These are phyloP conservation scores for Boletus insuetus DNA, from an alignment of 768 basidiomycete species.

Conservation along the genomic window DNA sequence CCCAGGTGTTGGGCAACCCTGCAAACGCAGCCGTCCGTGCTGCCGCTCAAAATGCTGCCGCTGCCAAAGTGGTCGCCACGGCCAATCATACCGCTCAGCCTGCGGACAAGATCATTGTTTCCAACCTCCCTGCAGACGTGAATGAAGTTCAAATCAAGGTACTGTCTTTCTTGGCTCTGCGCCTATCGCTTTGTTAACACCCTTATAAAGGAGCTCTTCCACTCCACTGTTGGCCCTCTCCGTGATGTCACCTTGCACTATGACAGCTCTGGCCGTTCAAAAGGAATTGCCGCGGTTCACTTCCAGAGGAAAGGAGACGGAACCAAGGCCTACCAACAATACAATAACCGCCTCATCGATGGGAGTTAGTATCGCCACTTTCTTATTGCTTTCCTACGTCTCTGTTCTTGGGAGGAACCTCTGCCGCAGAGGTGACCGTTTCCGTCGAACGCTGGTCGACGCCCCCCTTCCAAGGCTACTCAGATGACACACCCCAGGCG, in stretches of 20 bases:
- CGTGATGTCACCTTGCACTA: slow-evolving; percentile 83
- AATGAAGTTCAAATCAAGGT: slow-evolving; percentile 94
- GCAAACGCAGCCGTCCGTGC: slow-evolving; percentile 51
- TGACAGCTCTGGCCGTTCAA: slow-evolving; percentile 81
- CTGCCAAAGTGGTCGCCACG: slow-evolving; percentile 40
- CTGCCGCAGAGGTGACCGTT: slow-evolving; percentile 18
- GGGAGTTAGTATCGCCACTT: slow-evolving; percentile 93
- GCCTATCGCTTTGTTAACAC: slow-evolving; percentile 1
- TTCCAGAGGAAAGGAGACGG: slow-evolving; percentile 89
- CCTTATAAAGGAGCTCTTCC: slow-evolving; percentile 82
- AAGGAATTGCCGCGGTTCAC: slow-evolving; percentile 84
- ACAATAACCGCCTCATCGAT: slow-evolving; percentile 99
- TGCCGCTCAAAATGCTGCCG: slow-evolving; percentile 44
- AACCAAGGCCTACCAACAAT: slow-evolving; percentile 86
- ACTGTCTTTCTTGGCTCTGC: background rate
- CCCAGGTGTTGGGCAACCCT: slow-evolving; percentile 59
- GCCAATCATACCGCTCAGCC: slow-evolving; percentile 36
- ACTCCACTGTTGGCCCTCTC: slow-evolving; percentile 83
- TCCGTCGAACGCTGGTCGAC: slow-evolving; percentile 23
- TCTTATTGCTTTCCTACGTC: slow-evolving; percentile 35
- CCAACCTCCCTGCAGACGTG: slow-evolving; percentile 89
- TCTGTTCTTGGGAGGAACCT: slow-evolving; percentile 20
- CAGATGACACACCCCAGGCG: slow-evolving; percentile 25
- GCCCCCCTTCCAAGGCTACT: slow-evolving; percentile 18
- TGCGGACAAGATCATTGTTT: slow-evolving; percentile 92